Percentiles rank a stretch among this genome's conserved stretches.
These are phyloP conservation scores for Neofusicoccum ribis DNA, from an alignment of 2,329 filamentous ascomycete genomes.

Conservation along the genomic window DNA sequence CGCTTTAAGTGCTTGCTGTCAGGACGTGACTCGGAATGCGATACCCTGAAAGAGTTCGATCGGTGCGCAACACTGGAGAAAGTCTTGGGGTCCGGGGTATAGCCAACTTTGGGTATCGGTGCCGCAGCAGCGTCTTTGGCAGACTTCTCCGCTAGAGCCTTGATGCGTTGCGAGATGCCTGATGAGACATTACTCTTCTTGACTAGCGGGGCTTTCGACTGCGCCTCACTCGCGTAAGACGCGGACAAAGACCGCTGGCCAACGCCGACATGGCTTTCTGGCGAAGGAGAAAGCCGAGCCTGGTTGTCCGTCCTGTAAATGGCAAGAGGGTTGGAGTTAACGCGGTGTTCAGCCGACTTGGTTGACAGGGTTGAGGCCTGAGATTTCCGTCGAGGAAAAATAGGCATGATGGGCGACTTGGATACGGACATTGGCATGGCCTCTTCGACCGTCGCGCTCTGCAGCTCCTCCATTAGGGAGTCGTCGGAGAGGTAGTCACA, in stretches of 20 bases:
- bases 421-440: slow-evolving; percentile 77
- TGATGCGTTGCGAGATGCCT: slow-evolving; percentile 91
- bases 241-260: slow-evolving; percentile 25
- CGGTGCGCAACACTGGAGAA: slow-evolving; percentile 36
- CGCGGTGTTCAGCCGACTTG: slow-evolving; percentile 33
- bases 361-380: slow-evolving; percentile 25
- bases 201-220: slow-evolving; percentile 40
- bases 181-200: slow-evolving; percentile 84
- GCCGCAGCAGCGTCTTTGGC: slow-evolving; percentile 45
- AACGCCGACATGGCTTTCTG: slow-evolving; percentile 26
- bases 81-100: slow-evolving; percentile 29
- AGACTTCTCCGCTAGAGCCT: slow-evolving; percentile 79
- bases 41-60: slow-evolving; percentile 40
- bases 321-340: slow-evolving; percentile 18
- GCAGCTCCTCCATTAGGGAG: slow-evolving; percentile 80
- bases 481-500: slow-evolving; percentile 68
- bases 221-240: slow-evolving; percentile 24
- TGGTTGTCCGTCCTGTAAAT: slow-evolving; percentile 24
- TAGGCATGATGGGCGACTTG: slow-evolving; percentile 77
- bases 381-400: slow-evolving; percentile 48
- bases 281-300: slow-evolving; percentile 31
- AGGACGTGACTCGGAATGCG: slow-evolving; percentile 33
- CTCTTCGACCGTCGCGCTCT: slow-evolving; percentile 77
- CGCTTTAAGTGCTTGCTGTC: slow-evolving; percentile 30
- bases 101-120: slow-evolving; percentile 19